A percentile compares a stretch with the other conserved stretches of the same genome.
Evolutionary conservation across 1,284 basidiomycete genomes (phyloP).

Genomic region (Puccinia coronata): DNA sequence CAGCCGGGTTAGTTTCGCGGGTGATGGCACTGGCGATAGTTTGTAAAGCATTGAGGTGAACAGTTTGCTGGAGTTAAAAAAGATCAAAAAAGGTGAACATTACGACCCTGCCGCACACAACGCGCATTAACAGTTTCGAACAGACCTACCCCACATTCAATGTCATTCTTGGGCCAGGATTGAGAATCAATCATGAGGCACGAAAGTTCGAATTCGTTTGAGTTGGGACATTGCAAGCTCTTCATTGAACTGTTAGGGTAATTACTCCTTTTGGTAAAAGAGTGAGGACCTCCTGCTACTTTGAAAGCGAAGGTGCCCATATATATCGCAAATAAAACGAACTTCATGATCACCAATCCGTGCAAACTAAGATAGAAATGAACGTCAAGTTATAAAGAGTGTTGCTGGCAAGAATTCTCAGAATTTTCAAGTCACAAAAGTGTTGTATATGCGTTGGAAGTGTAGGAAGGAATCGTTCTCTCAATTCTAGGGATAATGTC

Average conservation of each 20-base stretch:
- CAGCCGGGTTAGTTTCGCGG: background rate
- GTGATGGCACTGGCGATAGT: background rate
- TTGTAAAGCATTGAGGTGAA: background rate
- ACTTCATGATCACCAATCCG: background rate
- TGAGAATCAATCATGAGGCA: background rate
- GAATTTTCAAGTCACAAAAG: background rate
- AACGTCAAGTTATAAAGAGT: background rate
- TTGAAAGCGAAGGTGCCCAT: background rate
- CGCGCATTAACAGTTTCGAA: background rate
- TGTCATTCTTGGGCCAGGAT: background rate
- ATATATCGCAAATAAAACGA: background rate
- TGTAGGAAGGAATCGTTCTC: too few relatives aligned
- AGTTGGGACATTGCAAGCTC: background rate
- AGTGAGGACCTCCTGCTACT: background rate
- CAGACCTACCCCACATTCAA: background rate
- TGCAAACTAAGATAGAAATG: background rate
- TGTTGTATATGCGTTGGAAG: too few relatives aligned
- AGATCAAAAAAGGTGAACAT: background rate
- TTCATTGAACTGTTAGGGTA: background rate
- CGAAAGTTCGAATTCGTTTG: background rate
- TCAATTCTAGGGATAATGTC: too few relatives aligned
- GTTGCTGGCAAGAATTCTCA: background rate
- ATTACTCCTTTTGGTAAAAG: background rate
- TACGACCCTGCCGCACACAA: too few relatives aligned
- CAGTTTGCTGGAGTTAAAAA: background rate